phyloP scores from a whole-genome alignment of 2,329 filamentous ascomycete genomes.

The Magnaporthiopsis poae region DNA sequence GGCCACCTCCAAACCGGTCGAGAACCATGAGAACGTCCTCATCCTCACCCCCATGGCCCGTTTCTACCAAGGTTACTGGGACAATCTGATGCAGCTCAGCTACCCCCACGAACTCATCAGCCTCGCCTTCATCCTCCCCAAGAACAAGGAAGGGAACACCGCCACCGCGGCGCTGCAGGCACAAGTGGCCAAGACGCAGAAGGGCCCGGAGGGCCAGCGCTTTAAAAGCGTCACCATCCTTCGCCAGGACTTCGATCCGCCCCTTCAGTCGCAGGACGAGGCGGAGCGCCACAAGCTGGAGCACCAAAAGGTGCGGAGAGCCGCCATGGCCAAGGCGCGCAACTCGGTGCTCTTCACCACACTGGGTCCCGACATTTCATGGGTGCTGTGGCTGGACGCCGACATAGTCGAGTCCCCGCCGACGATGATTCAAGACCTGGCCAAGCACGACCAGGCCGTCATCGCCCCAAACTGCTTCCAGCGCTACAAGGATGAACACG shows the following conservation, averaged over 20 bases:
- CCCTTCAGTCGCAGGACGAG: conserved; percentile 71
- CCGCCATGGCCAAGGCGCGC: conserved; percentile 84
- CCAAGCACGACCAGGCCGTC: conserved; percentile 76
- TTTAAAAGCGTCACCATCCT: conserved; percentile 93
- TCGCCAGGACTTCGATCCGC: conserved; percentile 85
- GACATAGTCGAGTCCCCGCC: conserved; percentile 85
- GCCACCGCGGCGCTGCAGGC: conserved; percentile 76
- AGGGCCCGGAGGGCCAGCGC: conserved; percentile 66
- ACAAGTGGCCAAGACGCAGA: conserved; percentile 76
- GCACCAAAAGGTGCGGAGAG: conserved; percentile 76
- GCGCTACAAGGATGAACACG: conserved; percentile 61
- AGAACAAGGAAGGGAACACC: conserved; percentile 81
- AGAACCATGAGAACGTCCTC: conserved; percentile 74
- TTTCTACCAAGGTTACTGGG: conserved; percentile 94
- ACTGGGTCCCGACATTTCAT: conserved; percentile 78
- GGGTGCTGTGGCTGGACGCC: conserved; percentile 92
- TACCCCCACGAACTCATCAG: conserved; percentile 95
- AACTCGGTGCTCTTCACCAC: conserved; percentile 95
- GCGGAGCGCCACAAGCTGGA: conserved; percentile 81
- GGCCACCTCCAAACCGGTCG: conserved; percentile 63
- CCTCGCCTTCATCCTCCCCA: conserved; percentile 89
- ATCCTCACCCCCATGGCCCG: conserved; percentile 86
- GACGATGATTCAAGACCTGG: conserved; percentile 82
- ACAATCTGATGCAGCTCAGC: conserved; percentile 70
- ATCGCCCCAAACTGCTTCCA: conserved; percentile 96